Evolutionary conservation across 2,329 filamentous ascomycete species (phyloP), one percentile per base, ranked within the genome.

Genomic region (Epichloe glyceriae): DNA sequence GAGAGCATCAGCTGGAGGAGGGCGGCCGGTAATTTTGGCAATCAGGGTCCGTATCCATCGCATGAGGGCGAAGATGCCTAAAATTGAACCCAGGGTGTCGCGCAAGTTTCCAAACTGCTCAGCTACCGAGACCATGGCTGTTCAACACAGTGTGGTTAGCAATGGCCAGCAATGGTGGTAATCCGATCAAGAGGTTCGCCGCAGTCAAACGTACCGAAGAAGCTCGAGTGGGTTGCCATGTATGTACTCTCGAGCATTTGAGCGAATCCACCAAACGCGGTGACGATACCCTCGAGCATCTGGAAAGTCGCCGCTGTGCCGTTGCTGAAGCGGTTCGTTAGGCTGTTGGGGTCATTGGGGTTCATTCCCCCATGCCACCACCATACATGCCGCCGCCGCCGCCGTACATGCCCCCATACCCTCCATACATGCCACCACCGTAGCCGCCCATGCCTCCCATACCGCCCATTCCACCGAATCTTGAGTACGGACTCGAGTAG

Each of bases 241-340:
- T 96, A 98, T 11, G 93, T 97, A 73, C 93, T 97, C 71, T 98
- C 93, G 30, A 98, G 77, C 93, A 98, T 98, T 73, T 98, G 93
- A 12, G 94, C 88, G 64, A 98, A 97, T 0, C 94, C 93, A 19
- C 90, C 90, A 73, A 98, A 98, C 2, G 93, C 90, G 22, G 88
- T 88, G 14, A 98, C 93, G 52, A 98, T 86, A 59, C 90, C 93
- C 71, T 98, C 93, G 48, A 98, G 88, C 77, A 98, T 88, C 73
- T 97, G 93, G 64, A 98, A 98, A 0, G 93, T 98, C 11, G 91
- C 88, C 60, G 93, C 87, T 0, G 94, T 98, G 72, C 86, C 93
- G 67, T 95, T 90, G 64, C 83, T 88, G 74, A 97, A 96, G 49
- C 87, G 85, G 64, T 94, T 87, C n/a, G 91, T 96, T 65, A 98